phyloP scores from a whole-genome alignment of 495 filamentous ascomycete species.

The Podospora sp. region DNA sequence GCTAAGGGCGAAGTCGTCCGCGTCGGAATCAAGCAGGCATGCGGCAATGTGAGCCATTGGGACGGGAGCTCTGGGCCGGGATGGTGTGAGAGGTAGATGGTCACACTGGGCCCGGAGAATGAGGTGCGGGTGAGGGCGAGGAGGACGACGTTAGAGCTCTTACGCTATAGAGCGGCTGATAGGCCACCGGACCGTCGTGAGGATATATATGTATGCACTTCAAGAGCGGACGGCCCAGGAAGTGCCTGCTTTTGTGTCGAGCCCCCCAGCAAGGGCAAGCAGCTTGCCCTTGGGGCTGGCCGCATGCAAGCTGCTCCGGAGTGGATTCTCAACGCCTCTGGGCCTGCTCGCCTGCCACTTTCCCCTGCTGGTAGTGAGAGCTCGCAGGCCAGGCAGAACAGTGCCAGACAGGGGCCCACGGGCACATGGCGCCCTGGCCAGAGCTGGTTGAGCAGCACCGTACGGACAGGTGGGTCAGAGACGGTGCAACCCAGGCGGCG shows the following conservation, averaged over 20 bases:
- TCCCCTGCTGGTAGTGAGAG: slow-evolving; percentile 23
- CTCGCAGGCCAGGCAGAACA: slow-evolving; percentile 14
- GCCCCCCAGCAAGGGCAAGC: slow-evolving; percentile 9
- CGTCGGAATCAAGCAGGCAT: slow-evolving; percentile 46
- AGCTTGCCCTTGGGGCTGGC: slow-evolving; percentile 1
- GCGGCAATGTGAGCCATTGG: slow-evolving; percentile 55
- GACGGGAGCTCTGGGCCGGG: slow-evolving; percentile 27
- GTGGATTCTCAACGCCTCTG: slow-evolving; percentile 5
- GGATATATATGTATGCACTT: slow-evolving; percentile 37
- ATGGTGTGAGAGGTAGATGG: slow-evolving; percentile 37
- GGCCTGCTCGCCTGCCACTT: not conserved
- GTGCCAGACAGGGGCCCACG: not conserved
- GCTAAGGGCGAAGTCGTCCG: slow-evolving; percentile 38
- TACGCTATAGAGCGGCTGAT: slow-evolving; percentile 29
- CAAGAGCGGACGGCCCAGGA: slow-evolving; percentile 22
- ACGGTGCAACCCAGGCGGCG: not conserved
- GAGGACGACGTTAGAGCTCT: slow-evolving; percentile 28
- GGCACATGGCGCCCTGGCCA: slow-evolving; percentile 22
- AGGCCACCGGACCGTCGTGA: slow-evolving; percentile 31
- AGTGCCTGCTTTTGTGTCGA: slow-evolving; percentile 28
- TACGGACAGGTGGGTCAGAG: slow-evolving; percentile 1
- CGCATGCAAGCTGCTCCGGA: slow-evolving; percentile 21
- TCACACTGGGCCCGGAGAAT: slow-evolving; percentile 34
- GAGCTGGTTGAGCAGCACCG: slow-evolving; percentile 15
- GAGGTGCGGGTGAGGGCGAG: slow-evolving; percentile 33